Evolutionary conservation across 1,284 basidiomycete species (phyloP).

Genomic region (Irpex rosettiformis): DNA sequence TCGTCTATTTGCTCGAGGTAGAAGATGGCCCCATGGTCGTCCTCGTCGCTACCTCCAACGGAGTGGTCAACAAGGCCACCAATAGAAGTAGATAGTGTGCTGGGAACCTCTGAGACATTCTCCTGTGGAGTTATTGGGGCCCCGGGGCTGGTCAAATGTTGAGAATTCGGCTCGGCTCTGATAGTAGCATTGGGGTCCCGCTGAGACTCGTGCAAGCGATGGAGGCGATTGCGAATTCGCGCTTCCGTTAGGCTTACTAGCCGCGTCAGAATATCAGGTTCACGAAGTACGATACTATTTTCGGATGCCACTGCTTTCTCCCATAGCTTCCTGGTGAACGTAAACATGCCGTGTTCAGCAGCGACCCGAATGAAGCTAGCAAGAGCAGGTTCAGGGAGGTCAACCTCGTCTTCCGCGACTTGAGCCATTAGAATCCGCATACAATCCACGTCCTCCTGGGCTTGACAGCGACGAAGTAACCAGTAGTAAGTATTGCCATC

Average conservation of each 20-base stretch:
- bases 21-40: not conserved
- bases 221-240: constrained; percentile 21
- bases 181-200: not conserved
- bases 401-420: constrained; percentile 36
- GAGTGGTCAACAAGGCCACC: not conserved
- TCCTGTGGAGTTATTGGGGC: not conserved
- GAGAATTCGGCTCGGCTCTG: not conserved
- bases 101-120: not conserved
- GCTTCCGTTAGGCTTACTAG: constrained; percentile 51
- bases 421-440: constrained; percentile 45
- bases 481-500: constrained; percentile 41
- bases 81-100: not conserved
- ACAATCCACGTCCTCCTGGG: constrained; percentile 33
- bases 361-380: constrained; percentile 43
- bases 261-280: constrained; percentile 46
- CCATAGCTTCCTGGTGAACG: constrained; percentile 50
- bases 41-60: not conserved
- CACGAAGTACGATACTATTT: constrained; percentile 41
- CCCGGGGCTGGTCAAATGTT: not conserved
- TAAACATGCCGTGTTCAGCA: constrained; percentile 45
- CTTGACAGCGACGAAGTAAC: constrained; percentile 45
- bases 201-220: not conserved
- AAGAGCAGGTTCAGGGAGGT: constrained; percentile 40
- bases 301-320: constrained; percentile 44
- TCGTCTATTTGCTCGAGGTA: constrained; percentile 20